These are phyloP conservation scores for Exserohilum turcica DNA, from an alignment of 2,329 filamentous ascomycete species.

Conservation along the genomic window DNA sequence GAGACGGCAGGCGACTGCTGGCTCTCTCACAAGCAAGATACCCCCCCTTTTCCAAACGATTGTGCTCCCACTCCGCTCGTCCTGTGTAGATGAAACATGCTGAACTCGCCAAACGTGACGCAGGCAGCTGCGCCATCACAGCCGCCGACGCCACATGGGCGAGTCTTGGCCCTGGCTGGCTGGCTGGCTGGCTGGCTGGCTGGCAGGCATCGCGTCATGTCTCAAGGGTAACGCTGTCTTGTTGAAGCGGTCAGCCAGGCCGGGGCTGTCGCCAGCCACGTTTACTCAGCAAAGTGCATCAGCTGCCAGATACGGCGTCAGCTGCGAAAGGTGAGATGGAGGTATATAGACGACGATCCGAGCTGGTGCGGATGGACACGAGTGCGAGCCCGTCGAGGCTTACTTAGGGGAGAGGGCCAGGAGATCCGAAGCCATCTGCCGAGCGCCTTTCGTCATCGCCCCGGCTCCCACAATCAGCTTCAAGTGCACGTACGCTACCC, in stretches of 20 bases:
- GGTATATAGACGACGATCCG: neutral
- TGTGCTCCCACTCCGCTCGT: neutral
- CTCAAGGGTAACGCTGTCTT: no score
- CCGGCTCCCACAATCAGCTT: slow-evolving; percentile 8
- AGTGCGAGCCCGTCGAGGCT: neutral
- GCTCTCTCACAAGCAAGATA: slow-evolving; percentile 27
- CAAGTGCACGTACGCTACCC: slow-evolving; percentile 13
- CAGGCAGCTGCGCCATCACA: neutral
- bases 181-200: neutral
- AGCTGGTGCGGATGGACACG: slow-evolving; percentile 3
- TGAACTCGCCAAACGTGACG: slow-evolving; percentile 5
- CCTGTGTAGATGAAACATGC: neutral
- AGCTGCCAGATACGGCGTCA: slow-evolving; percentile 4
- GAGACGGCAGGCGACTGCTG: slow-evolving; percentile 33
- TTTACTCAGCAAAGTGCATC: neutral
- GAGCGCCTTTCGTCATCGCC: slow-evolving; percentile 22
- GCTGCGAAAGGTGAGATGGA: neutral
- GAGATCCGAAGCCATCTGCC: slow-evolving; percentile 27
- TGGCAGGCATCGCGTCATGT: no score
- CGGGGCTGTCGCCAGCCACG: neutral
- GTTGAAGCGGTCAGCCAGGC: no score
- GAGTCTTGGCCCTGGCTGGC: neutral
- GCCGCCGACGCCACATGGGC: slow-evolving; percentile 1
- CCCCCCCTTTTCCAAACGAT: neutral
- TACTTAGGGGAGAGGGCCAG: slow-evolving; percentile 4